phyloP scores from a whole-genome alignment of 805 yeast species.

The Pichia californica region DNA sequence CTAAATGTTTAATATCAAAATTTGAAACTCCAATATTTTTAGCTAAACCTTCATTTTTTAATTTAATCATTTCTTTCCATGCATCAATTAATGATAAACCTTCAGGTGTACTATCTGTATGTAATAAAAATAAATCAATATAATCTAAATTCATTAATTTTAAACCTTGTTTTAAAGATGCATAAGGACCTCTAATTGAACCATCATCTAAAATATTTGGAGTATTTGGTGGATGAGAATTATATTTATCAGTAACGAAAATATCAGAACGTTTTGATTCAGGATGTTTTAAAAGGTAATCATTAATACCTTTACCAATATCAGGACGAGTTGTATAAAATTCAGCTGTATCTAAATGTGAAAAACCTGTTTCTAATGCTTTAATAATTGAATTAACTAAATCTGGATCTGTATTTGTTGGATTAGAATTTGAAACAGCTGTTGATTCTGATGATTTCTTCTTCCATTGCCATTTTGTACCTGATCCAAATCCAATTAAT shows the following conservation, averaged over 20 bases:
- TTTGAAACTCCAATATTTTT: constrained; percentile 45
- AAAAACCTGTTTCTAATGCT: constrained; percentile 47
- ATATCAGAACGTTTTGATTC: constrained; percentile 36
- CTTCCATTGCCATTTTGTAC: constrained; percentile 49
- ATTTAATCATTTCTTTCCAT: constrained; percentile 42
- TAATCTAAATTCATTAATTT: constrained; percentile 43
- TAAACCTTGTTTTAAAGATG: constrained; percentile 39
- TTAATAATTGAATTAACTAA: constrained; percentile 39
- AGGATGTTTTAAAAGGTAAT: constrained; percentile 25
- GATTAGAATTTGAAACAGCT: constrained; percentile 14
- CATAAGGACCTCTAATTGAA: constrained; percentile 36
- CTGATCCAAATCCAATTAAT: constrained; percentile 40
- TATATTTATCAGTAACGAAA: constrained; percentile 56
- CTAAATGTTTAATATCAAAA: constrained; percentile 40
- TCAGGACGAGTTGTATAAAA: constrained; percentile 53
- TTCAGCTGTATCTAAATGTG: constrained; percentile 62
- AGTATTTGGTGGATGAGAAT: constrained; percentile 18
- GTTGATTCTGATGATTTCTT: constrained; percentile 21
- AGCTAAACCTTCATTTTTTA: constrained; percentile 47
- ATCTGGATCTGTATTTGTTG: constrained; percentile 21
- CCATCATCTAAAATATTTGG: constrained; percentile 16
- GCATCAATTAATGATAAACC: constrained; percentile 37
- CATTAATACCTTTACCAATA: constrained; percentile 47
- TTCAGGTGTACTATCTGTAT: constrained; percentile 41
- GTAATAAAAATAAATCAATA: constrained; percentile 56